Base-by-base conservation (phyloP, 1,284 basidiomycete species). In the Tilletia caries region DNA sequence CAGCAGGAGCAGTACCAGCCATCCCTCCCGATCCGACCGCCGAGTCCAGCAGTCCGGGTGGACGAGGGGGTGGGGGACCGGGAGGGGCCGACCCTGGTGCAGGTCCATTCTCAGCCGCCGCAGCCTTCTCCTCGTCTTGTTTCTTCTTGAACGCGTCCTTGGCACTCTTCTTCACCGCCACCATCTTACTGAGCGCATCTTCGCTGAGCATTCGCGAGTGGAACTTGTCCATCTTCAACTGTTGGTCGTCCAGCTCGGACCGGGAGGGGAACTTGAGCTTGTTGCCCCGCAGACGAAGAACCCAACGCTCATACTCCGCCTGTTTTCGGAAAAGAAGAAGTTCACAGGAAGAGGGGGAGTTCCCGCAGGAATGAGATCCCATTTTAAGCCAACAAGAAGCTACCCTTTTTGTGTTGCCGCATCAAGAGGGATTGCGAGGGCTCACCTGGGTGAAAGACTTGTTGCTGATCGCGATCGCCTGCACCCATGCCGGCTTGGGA, bases 401-500 rank as follows among this genome's bases (percentile, higher is more conserved):
- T n/a, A n/a, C n/a, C n/a, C n/a, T n/a, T n/a, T n/a, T n/a, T n/a
- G n/a, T n/a, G n/a, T n/a, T n/a, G n/a, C n/a, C n/a, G n/a, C n/a
- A n/a, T n/a, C n/a, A n/a, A n/a, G n/a, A n/a, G n/a, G n/a, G n/a
- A n/a, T n/a, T n/a, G n/a, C n/a, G n/a, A n/a, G 37, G 15, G 37
- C 37, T 41, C 73, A 92, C 91, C 74, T 85, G 84, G 27, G 85
- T 84, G 71, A 91, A 89, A 2, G 84, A 74, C 1, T 87, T 84
- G 79, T 95, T 93, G 2, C 92, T 94, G 2, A 93, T 88, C 75
- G 89, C 90, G 78, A 92, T 91, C 88, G 95, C 92, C 2, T 85
- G 81, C 77, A 90, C 92, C 0, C 84, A 70, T 68, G 86, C 87
- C 3, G 85, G 79, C 0, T 88, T 87, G 64, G 87, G 87, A 12